Base-by-base conservation (phyloP, 768 basidiomycete species). In the Suillus hirtellus region DNA sequence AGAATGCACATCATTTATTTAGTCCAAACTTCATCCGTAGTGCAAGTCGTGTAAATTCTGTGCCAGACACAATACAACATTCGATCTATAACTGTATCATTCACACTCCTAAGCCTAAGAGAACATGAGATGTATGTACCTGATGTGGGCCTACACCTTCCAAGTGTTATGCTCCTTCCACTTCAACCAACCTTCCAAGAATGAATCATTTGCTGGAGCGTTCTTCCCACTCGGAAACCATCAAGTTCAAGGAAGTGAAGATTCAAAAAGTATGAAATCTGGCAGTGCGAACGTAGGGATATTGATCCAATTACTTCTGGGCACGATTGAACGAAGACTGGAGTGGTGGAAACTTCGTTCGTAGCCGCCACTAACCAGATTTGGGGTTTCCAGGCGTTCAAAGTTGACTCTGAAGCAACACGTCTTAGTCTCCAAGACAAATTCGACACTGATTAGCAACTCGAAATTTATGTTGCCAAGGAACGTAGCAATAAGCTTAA, bases 11-110 rank as follows among this genome's bases (percentile, higher is more conserved):
- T 59, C 5, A 72, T 78, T 68, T 72, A 92, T 89, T 86, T 91
- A 56, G 91, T 93, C 91, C 92, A 94, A 24, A 90, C 79, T 75
- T 94, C 93, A 68, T 92, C 89, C 8, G 84, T 73, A 24, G 91
- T 92, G 70, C 92, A 93, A n/a, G 81, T 80, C 3, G 86, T 85
- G 44, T 77, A 79, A 69, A 81, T 83, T 61, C 90, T 84, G 71
- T 93, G 92, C 83, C 85, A 88, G 44, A 89, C 79, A 38, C 88
- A 80, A 70, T 84, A 80, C 60, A 93, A 74, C 42, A 84, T 70
- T 70, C n/a, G n/a, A n/a, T n/a, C 91, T 92, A 60, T 53, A 66
- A 35, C 53, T 21, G 61, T 47, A 24, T 62, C 64, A 46, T 65
- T 62, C 58, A 69, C 63, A 59, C 47, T 27, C 46, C 21, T 37